These are phyloP conservation scores for Aspergillus glaucus DNA, from an alignment of 2,329 filamentous ascomycete genomes.

Conservation along the genomic window DNA sequence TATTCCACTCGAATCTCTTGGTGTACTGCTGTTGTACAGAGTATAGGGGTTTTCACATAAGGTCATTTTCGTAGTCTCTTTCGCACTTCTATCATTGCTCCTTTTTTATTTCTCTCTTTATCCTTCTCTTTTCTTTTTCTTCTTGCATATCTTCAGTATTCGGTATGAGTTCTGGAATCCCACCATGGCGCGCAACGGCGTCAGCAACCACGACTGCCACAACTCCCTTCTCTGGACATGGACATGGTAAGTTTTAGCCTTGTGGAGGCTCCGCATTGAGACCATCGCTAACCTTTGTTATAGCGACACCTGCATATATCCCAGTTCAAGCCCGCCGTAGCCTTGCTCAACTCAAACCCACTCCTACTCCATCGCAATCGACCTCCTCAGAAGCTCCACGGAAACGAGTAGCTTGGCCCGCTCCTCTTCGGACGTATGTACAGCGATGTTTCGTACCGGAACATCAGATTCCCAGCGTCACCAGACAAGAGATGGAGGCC, in stretches of 20 bases:
- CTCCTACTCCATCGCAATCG: conserved; percentile 19
- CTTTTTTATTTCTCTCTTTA: conserved; percentile 9
- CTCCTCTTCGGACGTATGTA: conserved; percentile 80
- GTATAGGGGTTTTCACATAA: not conserved
- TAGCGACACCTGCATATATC: conserved; percentile 52
- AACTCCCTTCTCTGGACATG: conserved; percentile 20
- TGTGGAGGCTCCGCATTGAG: not conserved
- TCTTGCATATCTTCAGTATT: conserved; percentile 13
- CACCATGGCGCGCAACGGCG: conserved; percentile 33
- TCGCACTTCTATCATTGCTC: not conserved
- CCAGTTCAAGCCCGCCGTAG: conserved; percentile 58
- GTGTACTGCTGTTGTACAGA: not conserved
- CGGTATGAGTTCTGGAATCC: conserved; percentile 34
- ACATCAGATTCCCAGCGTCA: conserved; percentile 59
- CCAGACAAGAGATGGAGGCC: conserved; percentile 66
- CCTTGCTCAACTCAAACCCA: conserved; percentile 40
- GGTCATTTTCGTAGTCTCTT: conserved; percentile 9
- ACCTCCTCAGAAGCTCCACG: conserved; percentile 33
- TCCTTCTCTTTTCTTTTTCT: conserved; percentile 7
- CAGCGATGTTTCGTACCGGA: conserved; percentile 76
- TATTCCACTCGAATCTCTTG: not conserved
- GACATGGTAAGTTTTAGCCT: conserved; percentile 25
- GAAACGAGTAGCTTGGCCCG: conserved; percentile 67
- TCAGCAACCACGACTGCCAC: conserved; percentile 24
- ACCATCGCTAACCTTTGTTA: conserved; percentile 10